Conservation (phyloP, 2,329 filamentous ascomycete species). For the Cladorrhinum sp. region DNA sequence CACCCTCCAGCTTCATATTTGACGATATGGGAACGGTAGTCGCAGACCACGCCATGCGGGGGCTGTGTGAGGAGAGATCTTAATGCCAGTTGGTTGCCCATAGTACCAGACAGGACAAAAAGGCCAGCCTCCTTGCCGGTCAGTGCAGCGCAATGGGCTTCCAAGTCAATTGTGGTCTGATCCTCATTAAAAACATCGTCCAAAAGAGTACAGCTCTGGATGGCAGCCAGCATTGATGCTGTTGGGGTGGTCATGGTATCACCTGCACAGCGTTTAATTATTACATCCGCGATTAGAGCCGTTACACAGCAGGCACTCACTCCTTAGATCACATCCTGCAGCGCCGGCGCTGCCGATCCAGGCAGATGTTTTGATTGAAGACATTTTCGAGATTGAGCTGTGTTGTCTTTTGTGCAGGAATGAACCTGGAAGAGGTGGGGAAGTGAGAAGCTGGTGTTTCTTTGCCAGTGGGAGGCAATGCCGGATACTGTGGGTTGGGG, state of each 20-base stretch:
- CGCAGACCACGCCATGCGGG: conserved; percentile 76
- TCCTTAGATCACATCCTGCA: conserved; percentile 33
- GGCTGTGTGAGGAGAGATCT: conserved; percentile 75
- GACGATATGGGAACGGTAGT: conserved; percentile 74
- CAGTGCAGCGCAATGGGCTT: conserved; percentile 69
- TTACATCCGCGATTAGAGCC: not conserved
- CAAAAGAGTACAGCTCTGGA: conserved; percentile 68
- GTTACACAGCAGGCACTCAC: conserved; percentile 23
- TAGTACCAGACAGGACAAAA: conserved; percentile 84
- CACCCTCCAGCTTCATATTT: conserved; percentile 63
- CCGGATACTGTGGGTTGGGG: not conserved
- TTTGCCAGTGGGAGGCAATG: not conserved
- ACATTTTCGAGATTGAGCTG: conserved; percentile 14
- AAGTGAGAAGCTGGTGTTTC: not conserved
- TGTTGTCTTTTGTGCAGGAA: not conserved
- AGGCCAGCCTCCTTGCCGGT: conserved; percentile 74
- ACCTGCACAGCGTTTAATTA: conserved; percentile 33
- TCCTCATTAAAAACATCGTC: conserved; percentile 87
- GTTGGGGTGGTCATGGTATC: conserved; percentile 70
- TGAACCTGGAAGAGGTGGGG: not conserved
- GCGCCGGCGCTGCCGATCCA: conserved; percentile 35
- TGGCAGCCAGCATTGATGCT: conserved; percentile 74
- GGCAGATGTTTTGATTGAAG: conserved; percentile 16
- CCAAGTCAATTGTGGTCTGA: conserved; percentile 70
- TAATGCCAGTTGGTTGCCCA: conserved; percentile 88